These are phyloP conservation scores for Bruguiera parviflora DNA, from an alignment of 345 rosid species.

Conservation along the genomic window DNA sequence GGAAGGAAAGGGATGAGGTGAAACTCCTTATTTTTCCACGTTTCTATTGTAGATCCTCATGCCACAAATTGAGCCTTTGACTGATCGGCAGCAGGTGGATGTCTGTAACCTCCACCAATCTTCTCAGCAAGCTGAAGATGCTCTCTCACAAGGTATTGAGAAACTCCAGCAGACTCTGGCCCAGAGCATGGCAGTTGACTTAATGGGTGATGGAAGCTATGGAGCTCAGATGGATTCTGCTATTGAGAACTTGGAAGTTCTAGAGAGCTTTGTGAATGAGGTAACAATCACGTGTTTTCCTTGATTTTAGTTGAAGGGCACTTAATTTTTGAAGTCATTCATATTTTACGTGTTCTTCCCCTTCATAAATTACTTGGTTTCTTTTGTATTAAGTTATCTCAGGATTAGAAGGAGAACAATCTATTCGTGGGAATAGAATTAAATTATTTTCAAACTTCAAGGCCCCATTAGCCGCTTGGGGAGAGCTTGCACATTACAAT, in stretches of 20 bases:
- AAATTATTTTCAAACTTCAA: neutral
- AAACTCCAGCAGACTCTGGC: conserved; percentile 45
- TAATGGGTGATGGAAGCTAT: conserved; percentile 29
- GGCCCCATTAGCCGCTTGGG: too few species aligned
- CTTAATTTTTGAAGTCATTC: neutral
- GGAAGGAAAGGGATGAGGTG: too few species aligned
- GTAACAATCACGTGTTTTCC: conserved; percentile 26
- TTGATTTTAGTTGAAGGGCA: neutral
- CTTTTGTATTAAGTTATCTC: neutral
- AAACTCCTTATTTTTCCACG: neutral
- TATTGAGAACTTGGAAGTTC: conserved; percentile 58
- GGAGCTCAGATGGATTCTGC: conserved; percentile 52
- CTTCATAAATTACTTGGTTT: neutral
- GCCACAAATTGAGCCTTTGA: conserved; percentile 65
- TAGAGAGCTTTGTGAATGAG: conserved; percentile 82
- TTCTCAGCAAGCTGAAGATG: conserved; percentile 92
- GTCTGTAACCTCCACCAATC: conserved; percentile 67
- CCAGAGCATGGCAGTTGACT: conserved; percentile 47
- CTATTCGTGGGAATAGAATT: neutral
- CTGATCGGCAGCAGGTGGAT: conserved; percentile 58
- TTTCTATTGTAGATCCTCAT: conserved; percentile 52
- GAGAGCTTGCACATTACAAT: too few species aligned
- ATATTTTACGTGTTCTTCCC: neutral
- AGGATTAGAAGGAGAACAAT: neutral
- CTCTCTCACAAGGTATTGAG: conserved; percentile 47